Base-by-base conservation (phyloP, 495 filamentous ascomycete genomes). In the Pseudomonodictys pantanalensis region DNA sequence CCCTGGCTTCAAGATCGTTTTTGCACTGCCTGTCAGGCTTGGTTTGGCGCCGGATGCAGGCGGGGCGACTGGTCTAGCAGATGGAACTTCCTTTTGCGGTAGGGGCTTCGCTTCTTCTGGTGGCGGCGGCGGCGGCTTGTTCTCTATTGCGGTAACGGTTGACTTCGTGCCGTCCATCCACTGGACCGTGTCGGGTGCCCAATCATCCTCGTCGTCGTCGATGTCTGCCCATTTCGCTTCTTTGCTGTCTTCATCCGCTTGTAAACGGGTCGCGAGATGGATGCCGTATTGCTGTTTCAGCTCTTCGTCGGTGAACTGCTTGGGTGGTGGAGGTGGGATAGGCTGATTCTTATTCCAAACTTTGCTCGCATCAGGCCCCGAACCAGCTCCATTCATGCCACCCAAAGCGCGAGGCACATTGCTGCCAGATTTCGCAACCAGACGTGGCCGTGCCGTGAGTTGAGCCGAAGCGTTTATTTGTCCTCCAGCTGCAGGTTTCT, bases 341-440 rank as follows among this genome's bases (percentile, higher is more conserved):
- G 90, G 91, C 79, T 89, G 81, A 69, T 99, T 99, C 74, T 92
- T 96, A 71, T 97, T 99, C 93, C 93, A 99, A 22, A 99, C 93
- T 70, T 75, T 86, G 75, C 78, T 84, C 70, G 75, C 86, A 73
- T 95, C 85, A 33, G 85, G 85, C 11, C 81, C 83, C 46, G 73
- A 62, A 18, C 68, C 71, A 53, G 73, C 74, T 29, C 79, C 81
- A 57, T 77, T 74, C 39, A 69, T 56, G 62, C 72, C 79, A 46
- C 72, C 69, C 52, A 75, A 57, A 12, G 72, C 60, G 38, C 81
- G 83, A 23, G 77, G 77, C 45, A 81, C 65, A 1, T 77, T 76
- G 56, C 81, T 79, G 45, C 81, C 82, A 44, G 83, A 77, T 69
- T 88, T 88, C n/a, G 85, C 84, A 42, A 87, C 84, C 39, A 88